phyloP scores from a whole-genome alignment of 164 flowering plant genomes.

The Euptelea pleiosperma region DNA sequence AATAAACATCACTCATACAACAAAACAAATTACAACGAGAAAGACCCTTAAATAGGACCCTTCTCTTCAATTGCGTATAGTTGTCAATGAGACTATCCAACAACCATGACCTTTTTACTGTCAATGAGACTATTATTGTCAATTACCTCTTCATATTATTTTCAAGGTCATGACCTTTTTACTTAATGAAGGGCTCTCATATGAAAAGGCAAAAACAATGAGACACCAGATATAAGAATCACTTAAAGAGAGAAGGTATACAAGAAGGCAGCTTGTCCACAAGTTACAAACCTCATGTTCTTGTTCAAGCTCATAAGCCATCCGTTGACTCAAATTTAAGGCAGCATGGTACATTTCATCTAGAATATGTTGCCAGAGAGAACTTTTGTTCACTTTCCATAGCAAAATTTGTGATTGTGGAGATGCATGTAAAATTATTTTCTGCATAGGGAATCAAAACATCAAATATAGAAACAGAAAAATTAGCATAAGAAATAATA shows the following conservation, averaged over 20 bases:
- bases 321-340: constrained; percentile 59
- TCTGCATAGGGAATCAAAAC: constrained; percentile 41
- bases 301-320: constrained; percentile 51
- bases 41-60: background rate
- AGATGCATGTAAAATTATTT: constrained; percentile 26
- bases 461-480: background rate
- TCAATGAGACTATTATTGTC: too few species aligned
- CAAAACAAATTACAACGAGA: too few species aligned
- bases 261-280: background rate
- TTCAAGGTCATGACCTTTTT: too few species aligned
- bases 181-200: too few species aligned
- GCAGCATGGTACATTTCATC: constrained; percentile 93
- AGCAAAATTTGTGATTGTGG: constrained; percentile 32
- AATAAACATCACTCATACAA: too few species aligned
- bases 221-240: constrained; percentile 4
- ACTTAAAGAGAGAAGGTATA: background rate
- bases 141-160: too few species aligned
- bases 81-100: too few species aligned
- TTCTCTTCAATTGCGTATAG: background rate
- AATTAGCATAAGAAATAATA: background rate
- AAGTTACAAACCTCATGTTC: constrained; percentile 57
- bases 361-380: constrained; percentile 46
- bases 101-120: too few species aligned
- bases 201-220: too few species aligned
- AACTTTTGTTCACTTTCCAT: constrained; percentile 67